A percentile compares a stretch with the other conserved stretches of the same genome.
These are phyloP conservation scores for Blastocystis sp. DNA, from an alignment of 352 stramenopile species.

Conservation along the genomic window DNA sequence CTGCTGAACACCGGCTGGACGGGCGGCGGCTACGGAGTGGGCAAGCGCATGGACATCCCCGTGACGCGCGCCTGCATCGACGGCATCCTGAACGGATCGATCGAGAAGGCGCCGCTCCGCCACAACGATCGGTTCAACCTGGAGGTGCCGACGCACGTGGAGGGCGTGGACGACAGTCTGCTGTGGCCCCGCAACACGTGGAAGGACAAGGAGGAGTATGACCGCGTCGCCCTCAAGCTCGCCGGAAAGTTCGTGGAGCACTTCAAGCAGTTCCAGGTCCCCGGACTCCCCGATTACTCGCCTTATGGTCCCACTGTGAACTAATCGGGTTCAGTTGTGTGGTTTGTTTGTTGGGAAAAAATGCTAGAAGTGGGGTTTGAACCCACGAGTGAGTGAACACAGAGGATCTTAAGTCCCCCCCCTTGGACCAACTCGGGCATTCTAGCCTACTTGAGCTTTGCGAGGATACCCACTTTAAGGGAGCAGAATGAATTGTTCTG, in stretches of 20 bases:
- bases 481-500: not conserved
- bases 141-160: conserved; percentile 76
- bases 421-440: conserved; percentile 52
- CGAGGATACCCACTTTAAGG: not conserved
- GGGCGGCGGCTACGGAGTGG: conserved; percentile 83
- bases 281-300: conserved; percentile 82
- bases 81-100: conserved; percentile 85
- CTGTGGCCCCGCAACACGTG: conserved; percentile 77
- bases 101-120: conserved; percentile 74
- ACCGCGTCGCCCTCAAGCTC: conserved; percentile 69
- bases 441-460: not conserved
- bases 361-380: conserved; percentile 50
- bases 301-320: conserved; percentile 75
- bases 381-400: conserved; percentile 53
- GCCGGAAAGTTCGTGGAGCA: conserved; percentile 70
- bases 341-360: not conserved
- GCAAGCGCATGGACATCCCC: conserved; percentile 85
- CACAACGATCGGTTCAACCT: conserved; percentile 85
- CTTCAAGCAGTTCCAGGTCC: conserved; percentile 74
- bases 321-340: no score
- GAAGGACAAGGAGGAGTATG: conserved; percentile 70
- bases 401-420: conserved; percentile 54
- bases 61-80: conserved; percentile 69
- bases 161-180: conserved; percentile 72
- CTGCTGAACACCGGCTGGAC: conserved; percentile 92